Evolutionary conservation across 306 rosid genomes (phyloP), one percentile per base, ranked within the genome.

Genomic region (Clitoria ternatea): DNA sequence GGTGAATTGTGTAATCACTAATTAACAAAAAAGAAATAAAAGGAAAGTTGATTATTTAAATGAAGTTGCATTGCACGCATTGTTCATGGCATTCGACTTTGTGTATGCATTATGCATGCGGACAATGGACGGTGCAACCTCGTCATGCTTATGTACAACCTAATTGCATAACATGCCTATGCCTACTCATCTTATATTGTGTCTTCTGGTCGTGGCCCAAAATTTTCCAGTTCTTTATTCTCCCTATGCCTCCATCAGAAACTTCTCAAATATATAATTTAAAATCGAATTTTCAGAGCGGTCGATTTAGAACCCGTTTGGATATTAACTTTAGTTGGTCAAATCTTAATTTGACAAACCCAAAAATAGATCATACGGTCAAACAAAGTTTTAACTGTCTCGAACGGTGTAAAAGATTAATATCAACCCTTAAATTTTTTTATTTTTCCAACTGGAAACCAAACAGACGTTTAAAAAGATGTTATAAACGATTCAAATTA

Each of bases 111-210:
- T 69, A 4, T 39, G 26, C 8, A 12, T 49, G 2, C 5, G 30
- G 33, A 24, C 60, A 65, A 65, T 19, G 77, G 72, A 50, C 66
- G 81, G 81, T 77, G 77, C 42, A 77, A 44, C 49, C 1, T 70
- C n/a, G 57, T 60, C 30, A 48, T 39, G 19, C 22, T 27, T 39
- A 20, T 53, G 20, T 32, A 14, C 48, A 63, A 74, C 56, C 22
- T 17, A 37, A n/a, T n/a, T n/a, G 13, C 23, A 32, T 17, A 55
- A 43, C 18, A 33, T 55, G 80, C 68, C 8, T 22, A 48, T n/a
- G n/a, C n/a, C n/a, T n/a, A n/a, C 0, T 56, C 69, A 66, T 15
- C 73, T 75, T 66, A 66, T 66, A 62, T 7, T 15, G 1, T 23
- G 53, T n/a, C n/a, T n/a, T n/a, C n/a, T n/a, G n/a, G 32, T 56